A percentile compares a stretch with the other conserved stretches of the same genome.
Conservation (phyloP, 2,329 filamentous ascomycete genomes). For the Metarhizium brunneum region DNA sequence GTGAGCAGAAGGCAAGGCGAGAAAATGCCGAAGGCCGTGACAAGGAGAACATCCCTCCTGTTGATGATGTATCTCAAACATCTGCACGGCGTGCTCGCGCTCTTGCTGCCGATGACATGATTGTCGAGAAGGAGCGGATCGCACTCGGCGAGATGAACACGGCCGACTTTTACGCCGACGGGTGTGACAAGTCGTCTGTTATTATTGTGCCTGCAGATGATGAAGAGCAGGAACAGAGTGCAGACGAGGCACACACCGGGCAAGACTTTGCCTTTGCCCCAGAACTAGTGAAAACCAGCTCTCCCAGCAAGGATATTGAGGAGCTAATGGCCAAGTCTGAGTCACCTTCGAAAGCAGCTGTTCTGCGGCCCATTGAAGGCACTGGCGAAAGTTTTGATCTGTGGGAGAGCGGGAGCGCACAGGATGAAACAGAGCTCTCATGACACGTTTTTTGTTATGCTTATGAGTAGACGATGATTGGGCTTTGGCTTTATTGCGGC, state of each 20-base stretch:
- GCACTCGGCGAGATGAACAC: slow-evolving; percentile 60
- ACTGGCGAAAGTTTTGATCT: slow-evolving; percentile 55
- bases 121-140: slow-evolving; percentile 53
- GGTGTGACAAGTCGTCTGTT: slow-evolving; percentile 53
- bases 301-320: slow-evolving; percentile 20
- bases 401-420: slow-evolving; percentile 61
- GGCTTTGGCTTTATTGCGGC: background rate
- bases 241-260: slow-evolving; percentile 6
- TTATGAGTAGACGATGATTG: background rate
- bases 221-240: slow-evolving; percentile 25
- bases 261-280: slow-evolving; percentile 12
- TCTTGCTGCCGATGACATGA: slow-evolving; percentile 38
- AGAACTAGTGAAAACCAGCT: slow-evolving; percentile 9
- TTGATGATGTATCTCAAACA: slow-evolving; percentile 53
- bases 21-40: slow-evolving; percentile 54
- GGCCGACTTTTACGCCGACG: slow-evolving; percentile 58
- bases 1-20: slow-evolving; percentile 40
- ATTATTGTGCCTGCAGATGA: slow-evolving; percentile 55
- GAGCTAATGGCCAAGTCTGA: slow-evolving; percentile 28
- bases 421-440: slow-evolving; percentile 41
- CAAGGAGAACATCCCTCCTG: slow-evolving; percentile 89
- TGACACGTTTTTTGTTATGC: slow-evolving; percentile 5
- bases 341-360: slow-evolving; percentile 32
- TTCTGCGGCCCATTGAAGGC: slow-evolving; percentile 47
- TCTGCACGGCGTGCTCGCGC: slow-evolving; percentile 23